phyloP scores from a whole-genome alignment of 331 rosid species.

The Malus hybrid region DNA sequence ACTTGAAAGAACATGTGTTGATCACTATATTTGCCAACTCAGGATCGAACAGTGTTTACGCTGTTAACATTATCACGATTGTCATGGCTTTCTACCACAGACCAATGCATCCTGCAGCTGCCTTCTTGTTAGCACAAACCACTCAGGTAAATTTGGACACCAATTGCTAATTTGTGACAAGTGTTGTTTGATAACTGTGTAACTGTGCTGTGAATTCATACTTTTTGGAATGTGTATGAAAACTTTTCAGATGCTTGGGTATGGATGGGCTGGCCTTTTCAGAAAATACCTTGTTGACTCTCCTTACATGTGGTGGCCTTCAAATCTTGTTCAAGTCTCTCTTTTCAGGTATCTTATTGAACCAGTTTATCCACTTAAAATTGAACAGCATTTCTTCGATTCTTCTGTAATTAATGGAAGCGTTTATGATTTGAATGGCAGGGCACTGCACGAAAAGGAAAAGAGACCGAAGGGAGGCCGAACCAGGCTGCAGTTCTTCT shows the following conservation, averaged over 20 bases:
- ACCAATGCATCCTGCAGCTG: conserved; percentile 46
- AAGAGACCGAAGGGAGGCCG: conserved; percentile 35
- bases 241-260: conserved; percentile 77
- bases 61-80: conserved; percentile 59
- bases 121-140: conserved; percentile 50
- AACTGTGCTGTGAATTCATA: neutral
- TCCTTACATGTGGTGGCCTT: conserved; percentile 98
- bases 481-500: conserved; percentile 39
- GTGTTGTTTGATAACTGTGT: neutral
- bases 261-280: conserved; percentile 97
- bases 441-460: conserved; percentile 42
- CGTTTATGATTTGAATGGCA: neutral
- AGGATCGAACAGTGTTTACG: conserved; percentile 59
- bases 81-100: conserved; percentile 76
- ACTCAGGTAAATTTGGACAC: conserved; percentile 49
- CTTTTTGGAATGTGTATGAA: conserved; percentile 4
- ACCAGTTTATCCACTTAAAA: neutral
- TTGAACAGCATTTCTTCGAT: neutral
- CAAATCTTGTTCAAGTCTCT: conserved; percentile 76
- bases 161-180: neutral
- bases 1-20: conserved; percentile 66
- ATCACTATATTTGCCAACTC: conserved; percentile 74
- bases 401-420: neutral
- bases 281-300: conserved; percentile 79
- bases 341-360: conserved; percentile 48